Conservation (phyloP, 2,329 filamentous ascomycete genomes). For the Neonectria magnoliae region DNA sequence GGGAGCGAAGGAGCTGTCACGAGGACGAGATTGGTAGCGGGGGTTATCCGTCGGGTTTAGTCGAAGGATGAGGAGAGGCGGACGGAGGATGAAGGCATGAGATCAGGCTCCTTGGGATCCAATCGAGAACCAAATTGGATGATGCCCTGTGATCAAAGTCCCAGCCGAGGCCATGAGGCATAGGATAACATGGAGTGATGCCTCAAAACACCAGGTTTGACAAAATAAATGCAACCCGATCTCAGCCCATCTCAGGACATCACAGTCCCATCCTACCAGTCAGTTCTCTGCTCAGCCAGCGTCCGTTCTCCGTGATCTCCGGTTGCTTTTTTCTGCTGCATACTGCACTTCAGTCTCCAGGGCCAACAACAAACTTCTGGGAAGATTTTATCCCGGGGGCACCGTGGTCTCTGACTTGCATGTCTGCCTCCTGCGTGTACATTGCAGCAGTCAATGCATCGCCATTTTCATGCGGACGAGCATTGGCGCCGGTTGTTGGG, state of each 20-base stretch:
- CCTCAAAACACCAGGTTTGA: slow-evolving; percentile 3
- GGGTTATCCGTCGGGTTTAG: slow-evolving; percentile 31
- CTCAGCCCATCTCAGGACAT: slow-evolving; percentile 34
- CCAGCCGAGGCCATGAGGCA: slow-evolving; percentile 18
- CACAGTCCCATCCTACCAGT: slow-evolving; percentile 19
- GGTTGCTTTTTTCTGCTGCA: background rate
- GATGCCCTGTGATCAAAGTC: slow-evolving; percentile 20
- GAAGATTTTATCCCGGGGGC: background rate
- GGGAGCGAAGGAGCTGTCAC: slow-evolving; percentile 36
- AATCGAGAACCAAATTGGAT: background rate
- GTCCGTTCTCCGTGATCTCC: background rate
- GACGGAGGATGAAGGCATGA: slow-evolving; percentile 22
- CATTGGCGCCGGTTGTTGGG: background rate
- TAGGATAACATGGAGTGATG: slow-evolving; percentile 3
- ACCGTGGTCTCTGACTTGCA: slow-evolving; percentile 1
- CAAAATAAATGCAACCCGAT: slow-evolving; percentile 25
- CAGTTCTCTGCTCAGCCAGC: no score
- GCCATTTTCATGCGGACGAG: background rate
- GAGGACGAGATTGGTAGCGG: slow-evolving; percentile 37
- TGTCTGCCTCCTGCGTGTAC: background rate
- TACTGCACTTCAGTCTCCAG: background rate
- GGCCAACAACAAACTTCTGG: background rate
- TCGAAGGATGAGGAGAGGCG: slow-evolving; percentile 15
- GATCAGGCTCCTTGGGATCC: background rate
- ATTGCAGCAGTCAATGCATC: background rate